Percentiles rank a stretch among this genome's conserved stretches.
Evolutionary conservation across 768 basidiomycete genomes (phyloP).

Genomic region (Termitomyces sp.): DNA sequence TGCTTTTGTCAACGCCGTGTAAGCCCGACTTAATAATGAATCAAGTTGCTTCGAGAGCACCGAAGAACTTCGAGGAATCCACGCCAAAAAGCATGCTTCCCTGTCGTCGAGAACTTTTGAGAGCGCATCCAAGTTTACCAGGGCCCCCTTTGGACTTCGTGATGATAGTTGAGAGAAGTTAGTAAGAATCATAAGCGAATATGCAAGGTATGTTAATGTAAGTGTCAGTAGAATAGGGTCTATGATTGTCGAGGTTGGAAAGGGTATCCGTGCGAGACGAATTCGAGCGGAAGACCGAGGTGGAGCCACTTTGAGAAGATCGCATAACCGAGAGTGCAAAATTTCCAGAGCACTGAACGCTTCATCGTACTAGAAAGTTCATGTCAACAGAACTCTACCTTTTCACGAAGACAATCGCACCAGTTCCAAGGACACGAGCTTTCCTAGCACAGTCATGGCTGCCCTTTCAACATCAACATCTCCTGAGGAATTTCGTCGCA

Average conservation of each 20-base stretch:
- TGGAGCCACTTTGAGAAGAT: slow-evolving; percentile 20
- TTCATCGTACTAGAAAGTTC: slow-evolving; percentile 41
- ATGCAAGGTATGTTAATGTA: slow-evolving; percentile 53
- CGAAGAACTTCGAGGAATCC: slow-evolving; percentile 40
- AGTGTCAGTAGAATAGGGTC: slow-evolving; percentile 41
- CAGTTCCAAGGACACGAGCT: slow-evolving; percentile 64
- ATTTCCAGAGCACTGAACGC: slow-evolving; percentile 40
- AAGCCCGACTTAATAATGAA: slow-evolving; percentile 52
- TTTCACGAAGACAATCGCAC: slow-evolving; percentile 36
- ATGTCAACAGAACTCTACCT: not conserved
- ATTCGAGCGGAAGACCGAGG: slow-evolving; percentile 8
- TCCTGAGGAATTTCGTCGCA: slow-evolving; percentile 40
- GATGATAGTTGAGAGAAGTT: slow-evolving; percentile 15
- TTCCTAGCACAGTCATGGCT: slow-evolving; percentile 60
- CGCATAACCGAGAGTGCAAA: slow-evolving; percentile 39
- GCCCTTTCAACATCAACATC: slow-evolving; percentile 71
- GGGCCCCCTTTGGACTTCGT: not conserved
- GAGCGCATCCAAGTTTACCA: slow-evolving; percentile 17
- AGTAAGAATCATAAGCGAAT: slow-evolving; percentile 42
- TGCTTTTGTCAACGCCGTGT: slow-evolving; percentile 46
- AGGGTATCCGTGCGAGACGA: slow-evolving; percentile 39
- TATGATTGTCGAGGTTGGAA: slow-evolving; percentile 24
- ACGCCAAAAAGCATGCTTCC: slow-evolving; percentile 36
- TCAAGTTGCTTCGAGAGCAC: slow-evolving; percentile 53
- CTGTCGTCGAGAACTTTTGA: slow-evolving; percentile 21